Percentiles rank a stretch among this genome's conserved stretches.
phyloP scores from a whole-genome alignment of 2,329 filamentous ascomycete genomes.

The Zymoseptoria crescenta region DNA sequence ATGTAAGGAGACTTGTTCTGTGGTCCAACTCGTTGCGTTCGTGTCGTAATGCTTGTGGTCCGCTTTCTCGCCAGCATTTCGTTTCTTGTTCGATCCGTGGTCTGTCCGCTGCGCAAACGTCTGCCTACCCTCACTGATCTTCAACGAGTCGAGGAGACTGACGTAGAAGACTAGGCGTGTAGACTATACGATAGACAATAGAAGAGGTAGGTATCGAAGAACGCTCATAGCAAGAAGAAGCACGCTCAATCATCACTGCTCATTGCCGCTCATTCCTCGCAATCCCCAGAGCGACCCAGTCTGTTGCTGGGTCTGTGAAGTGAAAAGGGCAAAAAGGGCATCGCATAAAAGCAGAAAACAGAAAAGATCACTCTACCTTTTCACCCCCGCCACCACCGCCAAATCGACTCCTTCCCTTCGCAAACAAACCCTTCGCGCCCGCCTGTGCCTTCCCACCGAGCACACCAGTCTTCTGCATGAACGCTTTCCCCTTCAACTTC shows the following conservation, averaged over 20 bases:
- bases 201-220: not conserved
- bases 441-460: constrained; percentile 63
- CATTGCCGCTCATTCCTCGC: not conserved
- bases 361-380: constrained; percentile 72
- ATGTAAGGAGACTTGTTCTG: not conserved
- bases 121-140: too few species aligned
- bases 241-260: not conserved
- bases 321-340: not conserved
- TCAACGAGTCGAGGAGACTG: too few species aligned
- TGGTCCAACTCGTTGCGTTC: not conserved
- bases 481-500: constrained; percentile 78
- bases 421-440: constrained; percentile 83
- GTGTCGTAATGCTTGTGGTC: not conserved
- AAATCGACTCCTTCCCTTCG: constrained; percentile 82
- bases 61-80: too few species aligned
- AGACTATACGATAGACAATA: not conserved
- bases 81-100: not conserved
- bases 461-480: constrained; percentile 73
- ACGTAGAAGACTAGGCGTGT: not conserved
- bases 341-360: not conserved
- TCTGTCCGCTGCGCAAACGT: too few species aligned
- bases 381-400: constrained; percentile 48
- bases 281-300: not conserved
- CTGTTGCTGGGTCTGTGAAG: not conserved
- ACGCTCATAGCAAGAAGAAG: not conserved